phyloP scores from a whole-genome alignment of 139 green algal species.

The Astrephomene gubernaculifera region DNA sequence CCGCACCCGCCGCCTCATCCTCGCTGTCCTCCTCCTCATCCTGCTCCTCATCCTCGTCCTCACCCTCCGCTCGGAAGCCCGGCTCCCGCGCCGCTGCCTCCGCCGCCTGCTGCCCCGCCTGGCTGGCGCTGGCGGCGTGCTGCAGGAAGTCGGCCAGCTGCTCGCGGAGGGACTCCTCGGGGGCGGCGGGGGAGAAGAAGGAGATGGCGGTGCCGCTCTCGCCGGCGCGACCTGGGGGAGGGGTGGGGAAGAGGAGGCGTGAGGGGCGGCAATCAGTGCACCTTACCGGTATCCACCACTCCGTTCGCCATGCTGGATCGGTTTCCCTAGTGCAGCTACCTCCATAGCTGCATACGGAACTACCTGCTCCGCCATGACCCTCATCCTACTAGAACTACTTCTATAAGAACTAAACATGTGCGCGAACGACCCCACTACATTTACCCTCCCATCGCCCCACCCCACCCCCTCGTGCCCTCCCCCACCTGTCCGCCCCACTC shows the following conservation, averaged over 20 bases:
- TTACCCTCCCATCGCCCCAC: background rate
- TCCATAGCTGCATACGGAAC: no score
- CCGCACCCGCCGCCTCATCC: background rate
- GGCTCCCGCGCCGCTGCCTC: background rate
- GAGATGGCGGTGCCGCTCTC: slow-evolving; percentile 73
- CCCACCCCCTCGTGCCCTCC: background rate
- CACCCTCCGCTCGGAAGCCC: slow-evolving; percentile 11
- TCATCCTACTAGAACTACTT: no score
- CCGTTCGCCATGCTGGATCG: no score
- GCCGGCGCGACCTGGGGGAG: slow-evolving; percentile 79
- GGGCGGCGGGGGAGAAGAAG: slow-evolving; percentile 67
- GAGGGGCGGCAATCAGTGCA: no score
- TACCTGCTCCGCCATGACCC: no score
- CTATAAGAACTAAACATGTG: no score
- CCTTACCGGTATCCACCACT: no score
- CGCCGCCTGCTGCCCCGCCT: background rate
- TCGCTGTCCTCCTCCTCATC: background rate
- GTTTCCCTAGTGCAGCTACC: no score
- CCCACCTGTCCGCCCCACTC: slow-evolving; percentile 86
- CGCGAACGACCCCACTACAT: no score
- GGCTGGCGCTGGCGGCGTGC: background rate
- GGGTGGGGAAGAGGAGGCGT: background rate
- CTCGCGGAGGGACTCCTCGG: slow-evolving; percentile 32
- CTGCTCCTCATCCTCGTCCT: slow-evolving; percentile 35
- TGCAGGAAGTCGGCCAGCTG: slow-evolving; percentile 12